Percentiles rank a stretch among this genome's conserved stretches.
phyloP scores from a whole-genome alignment of 495 filamentous ascomycete genomes.

The Tirmania nivea region DNA sequence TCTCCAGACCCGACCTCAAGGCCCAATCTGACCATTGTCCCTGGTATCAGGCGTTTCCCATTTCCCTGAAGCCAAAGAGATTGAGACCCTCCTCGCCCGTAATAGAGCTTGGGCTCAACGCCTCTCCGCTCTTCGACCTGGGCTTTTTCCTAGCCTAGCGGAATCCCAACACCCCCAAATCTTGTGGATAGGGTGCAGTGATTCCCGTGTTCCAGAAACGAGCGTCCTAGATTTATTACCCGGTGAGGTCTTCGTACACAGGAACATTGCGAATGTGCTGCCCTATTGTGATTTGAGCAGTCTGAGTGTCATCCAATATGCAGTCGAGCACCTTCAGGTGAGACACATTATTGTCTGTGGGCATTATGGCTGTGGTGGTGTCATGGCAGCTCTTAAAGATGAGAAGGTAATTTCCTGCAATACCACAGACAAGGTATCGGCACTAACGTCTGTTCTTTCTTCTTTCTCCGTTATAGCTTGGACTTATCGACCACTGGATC shows the following conservation, averaged over 20 bases:
- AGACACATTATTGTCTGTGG: conserved; percentile 28
- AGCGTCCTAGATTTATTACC: conserved; percentile 35
- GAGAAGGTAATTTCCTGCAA: conserved; percentile 24
- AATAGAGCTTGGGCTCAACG: conserved; percentile 34
- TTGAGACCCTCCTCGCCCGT: conserved; percentile 31
- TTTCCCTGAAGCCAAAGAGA: not conserved
- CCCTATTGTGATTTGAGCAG: conserved; percentile 36
- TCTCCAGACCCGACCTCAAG: not conserved
- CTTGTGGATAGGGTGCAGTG: conserved; percentile 44
- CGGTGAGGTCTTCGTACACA: conserved; percentile 39
- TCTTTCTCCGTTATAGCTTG: conserved; percentile 24
- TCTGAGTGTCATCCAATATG: conserved; percentile 42
- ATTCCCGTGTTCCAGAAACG: conserved; percentile 41
- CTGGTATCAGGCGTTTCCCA: not conserved
- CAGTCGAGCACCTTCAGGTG: conserved; percentile 34
- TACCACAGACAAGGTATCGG: too few species aligned
- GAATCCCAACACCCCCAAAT: conserved; percentile 36
- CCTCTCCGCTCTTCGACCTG: conserved; percentile 28
- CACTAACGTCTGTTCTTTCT: too few species aligned
- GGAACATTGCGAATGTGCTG: conserved; percentile 44
- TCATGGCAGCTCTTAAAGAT: conserved; percentile 37
- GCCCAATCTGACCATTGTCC: not conserved
- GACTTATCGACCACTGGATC: conserved; percentile 40
- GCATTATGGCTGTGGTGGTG: conserved; percentile 41
- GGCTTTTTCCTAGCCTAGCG: conserved; percentile 32